phyloP scores from a whole-genome alignment of 495 filamentous ascomycete species.

The Massariosphaeria phaeospora region DNA sequence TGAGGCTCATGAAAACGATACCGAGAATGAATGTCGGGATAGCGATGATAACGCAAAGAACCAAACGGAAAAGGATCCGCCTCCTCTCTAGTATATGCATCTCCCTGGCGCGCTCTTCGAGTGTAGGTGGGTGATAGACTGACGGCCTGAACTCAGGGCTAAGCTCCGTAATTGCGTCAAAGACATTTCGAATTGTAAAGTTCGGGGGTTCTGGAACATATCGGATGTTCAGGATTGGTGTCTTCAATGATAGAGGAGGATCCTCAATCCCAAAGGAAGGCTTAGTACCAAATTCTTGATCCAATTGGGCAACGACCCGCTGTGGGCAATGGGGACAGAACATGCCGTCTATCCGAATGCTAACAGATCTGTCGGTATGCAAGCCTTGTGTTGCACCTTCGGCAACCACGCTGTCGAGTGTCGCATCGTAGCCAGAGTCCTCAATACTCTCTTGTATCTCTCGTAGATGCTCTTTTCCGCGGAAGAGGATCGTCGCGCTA shows the following conservation, averaged over 20 bases:
- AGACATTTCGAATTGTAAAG: constrained; percentile 73
- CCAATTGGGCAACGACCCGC: constrained; percentile 52
- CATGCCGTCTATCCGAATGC: constrained; percentile 73
- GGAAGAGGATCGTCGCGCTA: constrained; percentile 44
- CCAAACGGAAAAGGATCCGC: constrained; percentile 49
- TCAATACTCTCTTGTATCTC: constrained; percentile 67
- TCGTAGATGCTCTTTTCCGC: constrained; percentile 46
- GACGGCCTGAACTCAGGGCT: constrained; percentile 60
- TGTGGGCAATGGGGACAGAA: constrained; percentile 80
- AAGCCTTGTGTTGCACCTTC: constrained; percentile 20
- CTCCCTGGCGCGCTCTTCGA: constrained; percentile 75
- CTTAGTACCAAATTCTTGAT: constrained; percentile 44
- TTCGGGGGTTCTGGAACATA: constrained; percentile 65
- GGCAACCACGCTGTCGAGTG: constrained; percentile 49
- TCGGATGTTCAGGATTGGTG: constrained; percentile 63
- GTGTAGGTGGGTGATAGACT: constrained; percentile 73
- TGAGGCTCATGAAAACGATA: constrained; percentile 83
- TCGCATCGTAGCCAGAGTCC: constrained; percentile 72
- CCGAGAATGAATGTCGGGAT: constrained; percentile 89
- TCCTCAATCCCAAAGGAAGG: constrained; percentile 45
- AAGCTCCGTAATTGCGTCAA: constrained; percentile 58
- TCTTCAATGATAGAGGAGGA: constrained; percentile 41
- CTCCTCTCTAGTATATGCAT: constrained; percentile 42
- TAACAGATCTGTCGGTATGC: constrained; percentile 51
- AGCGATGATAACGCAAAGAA: constrained; percentile 65